Conservation (phyloP, 2,329 filamentous ascomycete species). For the Pseudogymnoascus sp. region DNA sequence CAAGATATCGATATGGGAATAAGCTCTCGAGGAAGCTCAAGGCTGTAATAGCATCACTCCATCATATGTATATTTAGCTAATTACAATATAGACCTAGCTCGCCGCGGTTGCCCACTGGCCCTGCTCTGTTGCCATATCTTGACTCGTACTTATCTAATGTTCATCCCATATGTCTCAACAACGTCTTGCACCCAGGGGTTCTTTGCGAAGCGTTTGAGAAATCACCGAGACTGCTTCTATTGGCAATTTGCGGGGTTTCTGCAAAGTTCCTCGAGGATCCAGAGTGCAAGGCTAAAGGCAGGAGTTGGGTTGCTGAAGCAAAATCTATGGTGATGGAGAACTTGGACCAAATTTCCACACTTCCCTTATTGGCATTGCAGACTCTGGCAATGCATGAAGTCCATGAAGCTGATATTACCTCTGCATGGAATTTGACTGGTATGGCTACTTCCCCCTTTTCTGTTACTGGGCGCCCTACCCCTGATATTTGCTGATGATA, state of each 20-base stretch:
- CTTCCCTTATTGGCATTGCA: constrained; percentile 2
- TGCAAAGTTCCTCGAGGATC: constrained; percentile 7
- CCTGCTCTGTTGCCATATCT: constrained; percentile 1
- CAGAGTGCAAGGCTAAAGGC: neutral
- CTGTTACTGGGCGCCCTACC: neutral
- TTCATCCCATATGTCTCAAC: constrained; percentile 8
- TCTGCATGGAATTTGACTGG: constrained; percentile 10
- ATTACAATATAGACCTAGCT: neutral
- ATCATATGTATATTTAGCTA: neutral
- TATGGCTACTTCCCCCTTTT: neutral
- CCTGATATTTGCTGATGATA: neutral
- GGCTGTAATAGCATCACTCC: neutral
- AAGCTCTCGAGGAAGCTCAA: neutral
- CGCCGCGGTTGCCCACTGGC: neutral
- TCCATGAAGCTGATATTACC: constrained; percentile 7
- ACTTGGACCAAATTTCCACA: constrained; percentile 2
- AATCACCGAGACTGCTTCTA: neutral
- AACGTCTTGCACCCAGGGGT: constrained; percentile 6
- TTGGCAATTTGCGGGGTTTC: constrained; percentile 5
- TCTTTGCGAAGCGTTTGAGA: constrained; percentile 5
- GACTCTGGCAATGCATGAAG: neutral
- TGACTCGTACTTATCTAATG: constrained; percentile 7
- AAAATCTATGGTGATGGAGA: neutral
- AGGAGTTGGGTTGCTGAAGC: constrained; percentile 8
- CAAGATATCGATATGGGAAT: neutral